Percentiles rank a stretch among this genome's conserved stretches.
Evolutionary conservation across 441 rosid species (phyloP).

Genomic region (Flueggea neowawraea): DNA sequence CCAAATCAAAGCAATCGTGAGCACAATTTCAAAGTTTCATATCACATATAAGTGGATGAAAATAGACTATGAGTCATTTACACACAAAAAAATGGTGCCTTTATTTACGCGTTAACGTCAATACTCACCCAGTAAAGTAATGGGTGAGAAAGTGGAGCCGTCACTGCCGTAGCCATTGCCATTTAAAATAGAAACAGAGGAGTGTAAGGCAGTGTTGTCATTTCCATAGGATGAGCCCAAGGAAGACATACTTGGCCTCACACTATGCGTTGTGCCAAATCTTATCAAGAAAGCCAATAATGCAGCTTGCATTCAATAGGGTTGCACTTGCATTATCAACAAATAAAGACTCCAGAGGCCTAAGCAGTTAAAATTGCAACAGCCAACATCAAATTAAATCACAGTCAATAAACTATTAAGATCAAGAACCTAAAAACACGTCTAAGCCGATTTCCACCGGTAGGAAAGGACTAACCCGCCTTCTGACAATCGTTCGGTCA

Average conservation of each 20-base stretch:
- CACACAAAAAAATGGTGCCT: too few species aligned
- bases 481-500: constrained; percentile 12
- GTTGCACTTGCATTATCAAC: too few species aligned
- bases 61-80: too few species aligned
- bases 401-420: constrained; percentile 15
- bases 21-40: too few species aligned
- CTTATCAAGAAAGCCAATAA: too few species aligned
- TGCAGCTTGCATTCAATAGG: too few species aligned
- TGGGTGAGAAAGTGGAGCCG: constrained; percentile 58
- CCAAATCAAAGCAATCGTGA: too few species aligned
- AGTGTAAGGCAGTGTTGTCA: constrained; percentile 36
- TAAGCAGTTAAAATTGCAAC: constrained; percentile 12
- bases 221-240: constrained; percentile 35
- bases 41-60: too few species aligned
- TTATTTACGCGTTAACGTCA: too few species aligned
- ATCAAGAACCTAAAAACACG: constrained; percentile 22
- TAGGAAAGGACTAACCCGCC: constrained; percentile 15
- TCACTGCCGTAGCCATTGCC: constrained; percentile 81
- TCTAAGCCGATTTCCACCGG: constrained; percentile 16
- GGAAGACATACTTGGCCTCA: constrained; percentile 42
- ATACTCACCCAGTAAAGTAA: too few species aligned
- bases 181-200: constrained; percentile 44
- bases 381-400: constrained; percentile 19
- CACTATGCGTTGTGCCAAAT: constrained; percentile 57
- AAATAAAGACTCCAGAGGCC: constrained; percentile 20